Evolutionary conservation across 306 rosid genomes (phyloP), one percentile per base, ranked within the genome.

Genomic region (Cicer bijugum): DNA sequence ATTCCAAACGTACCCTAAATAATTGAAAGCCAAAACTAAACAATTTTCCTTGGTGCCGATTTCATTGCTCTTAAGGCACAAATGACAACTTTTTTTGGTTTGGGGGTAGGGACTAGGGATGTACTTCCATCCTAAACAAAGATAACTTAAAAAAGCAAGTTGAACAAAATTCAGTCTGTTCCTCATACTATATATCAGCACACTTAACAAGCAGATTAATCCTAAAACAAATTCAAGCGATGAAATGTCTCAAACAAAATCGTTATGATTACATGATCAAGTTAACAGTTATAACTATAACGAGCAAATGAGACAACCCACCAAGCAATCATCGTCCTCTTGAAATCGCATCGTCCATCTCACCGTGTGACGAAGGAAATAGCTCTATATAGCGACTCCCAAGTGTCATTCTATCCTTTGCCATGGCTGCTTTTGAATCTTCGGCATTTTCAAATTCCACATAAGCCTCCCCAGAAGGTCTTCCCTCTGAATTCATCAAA

Each of bases 381-480:
- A 93, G 64, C 79, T 91, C 97, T 43, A 91, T 88, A 67, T 93
- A 93, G 77, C 97, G 97, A 74, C 92, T 91, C 75, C 97, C 97
- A 17, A 93, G 92, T 0, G 97, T 93, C 98, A 91, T 93, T 81
- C 98, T 91, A 74, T 91, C 96, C 84, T 93, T 93, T 12, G 78
- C 81, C 98, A 93, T 93, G 10, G 98, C 97, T 19, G 93, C 88
- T 80, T 85, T 89, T 4, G 98, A 93, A 72, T 93, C 98, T 56
- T 89, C 93, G 16, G 88, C 84, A 33, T 78, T 80, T 40, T 76
- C 80, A 50, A 93, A 93, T 92, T 93, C 98, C 57, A 89, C 96
- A 75, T 87, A 90, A 71, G 96, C 98, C 84, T 93, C 98, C 75
- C 98, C 98, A 17, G 93, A 91, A 28, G 93, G 93, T 75, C 98